phyloP scores from a whole-genome alignment of 192 early-diverging fungal genomes.

The Funneliformis geosporum region DNA sequence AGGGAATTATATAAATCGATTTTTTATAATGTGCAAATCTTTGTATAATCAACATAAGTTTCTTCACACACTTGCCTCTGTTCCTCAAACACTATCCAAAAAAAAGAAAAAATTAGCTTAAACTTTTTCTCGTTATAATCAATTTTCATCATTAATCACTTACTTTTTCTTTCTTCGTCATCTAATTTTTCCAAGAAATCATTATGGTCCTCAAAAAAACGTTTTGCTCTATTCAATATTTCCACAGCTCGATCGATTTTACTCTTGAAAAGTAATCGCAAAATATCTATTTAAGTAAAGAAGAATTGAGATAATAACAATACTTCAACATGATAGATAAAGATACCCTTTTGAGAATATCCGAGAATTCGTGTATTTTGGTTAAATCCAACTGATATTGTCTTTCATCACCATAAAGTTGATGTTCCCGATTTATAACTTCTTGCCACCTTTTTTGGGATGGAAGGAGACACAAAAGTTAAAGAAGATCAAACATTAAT shows the following conservation, averaged over 20 bases:
- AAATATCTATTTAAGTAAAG: neutral
- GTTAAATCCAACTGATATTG: neutral
- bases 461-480: no score
- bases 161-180: neutral
- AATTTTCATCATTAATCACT: neutral
- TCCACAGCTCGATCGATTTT: neutral
- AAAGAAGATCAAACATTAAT: neutral
- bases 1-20: neutral
- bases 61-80: neutral
- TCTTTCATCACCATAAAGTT: neutral
- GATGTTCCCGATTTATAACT: neutral
- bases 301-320: neutral
- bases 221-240: neutral
- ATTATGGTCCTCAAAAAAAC: neutral
- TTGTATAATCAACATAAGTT: neutral
- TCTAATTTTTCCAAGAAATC: neutral
- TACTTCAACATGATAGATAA: no score
- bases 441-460: neutral
- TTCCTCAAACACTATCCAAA: neutral
- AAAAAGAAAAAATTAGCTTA: neutral
- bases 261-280: neutral
- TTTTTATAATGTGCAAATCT: neutral
- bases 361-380: neutral
- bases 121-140: neutral
- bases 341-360: neutral